These are phyloP conservation scores for Carex kokanica DNA, from an alignment of 176 grass and related monocot species.

Conservation along the genomic window DNA sequence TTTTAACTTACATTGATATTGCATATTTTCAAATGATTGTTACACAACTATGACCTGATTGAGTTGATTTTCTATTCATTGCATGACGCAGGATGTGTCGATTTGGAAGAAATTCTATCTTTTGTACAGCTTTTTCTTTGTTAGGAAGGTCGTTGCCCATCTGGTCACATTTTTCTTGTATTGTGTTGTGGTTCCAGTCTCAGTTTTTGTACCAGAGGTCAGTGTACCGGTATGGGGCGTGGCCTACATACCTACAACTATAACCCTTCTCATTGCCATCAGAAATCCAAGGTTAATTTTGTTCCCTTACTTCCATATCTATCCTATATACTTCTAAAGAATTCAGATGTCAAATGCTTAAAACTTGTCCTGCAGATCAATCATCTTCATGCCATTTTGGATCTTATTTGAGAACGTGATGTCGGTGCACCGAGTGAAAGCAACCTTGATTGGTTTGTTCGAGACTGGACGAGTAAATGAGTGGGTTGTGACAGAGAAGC, in stretches of 20 bases:
- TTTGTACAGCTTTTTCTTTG: slow-evolving; percentile 97
- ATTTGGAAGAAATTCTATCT: slow-evolving; percentile 82
- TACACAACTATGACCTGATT: not conserved
- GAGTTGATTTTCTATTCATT: not conserved
- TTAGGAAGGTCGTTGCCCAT: slow-evolving; percentile 84
- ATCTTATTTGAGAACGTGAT: slow-evolving; percentile 97
- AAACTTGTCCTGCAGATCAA: slow-evolving; percentile 41
- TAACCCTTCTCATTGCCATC: slow-evolving; percentile 74
- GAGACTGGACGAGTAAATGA: slow-evolving; percentile 75
- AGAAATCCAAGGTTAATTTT: slow-evolving; percentile 68
- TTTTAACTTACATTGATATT: not conserved
- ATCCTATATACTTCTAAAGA: not conserved
- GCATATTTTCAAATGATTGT: not conserved
- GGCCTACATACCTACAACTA: slow-evolving; percentile 73
- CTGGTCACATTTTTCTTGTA: slow-evolving; percentile 79
- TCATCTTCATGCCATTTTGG: slow-evolving; percentile 92
- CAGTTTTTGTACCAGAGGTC: slow-evolving; percentile 82
- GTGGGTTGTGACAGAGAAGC: slow-evolving; percentile 93
- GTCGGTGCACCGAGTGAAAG: slow-evolving; percentile 92
- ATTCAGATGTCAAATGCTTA: slow-evolving; percentile 21
- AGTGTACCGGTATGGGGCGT: slow-evolving; percentile 75
- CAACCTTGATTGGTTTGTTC: slow-evolving; percentile 71
- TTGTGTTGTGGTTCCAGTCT: slow-evolving; percentile 72
- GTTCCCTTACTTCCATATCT: not conserved
- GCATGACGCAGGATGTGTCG: slow-evolving; percentile 63